Percentiles rank a stretch among this genome's conserved stretches.
Evolutionary conservation across 495 filamentous ascomycete genomes (phyloP).

Genomic region (Aspergillus leporis): DNA sequence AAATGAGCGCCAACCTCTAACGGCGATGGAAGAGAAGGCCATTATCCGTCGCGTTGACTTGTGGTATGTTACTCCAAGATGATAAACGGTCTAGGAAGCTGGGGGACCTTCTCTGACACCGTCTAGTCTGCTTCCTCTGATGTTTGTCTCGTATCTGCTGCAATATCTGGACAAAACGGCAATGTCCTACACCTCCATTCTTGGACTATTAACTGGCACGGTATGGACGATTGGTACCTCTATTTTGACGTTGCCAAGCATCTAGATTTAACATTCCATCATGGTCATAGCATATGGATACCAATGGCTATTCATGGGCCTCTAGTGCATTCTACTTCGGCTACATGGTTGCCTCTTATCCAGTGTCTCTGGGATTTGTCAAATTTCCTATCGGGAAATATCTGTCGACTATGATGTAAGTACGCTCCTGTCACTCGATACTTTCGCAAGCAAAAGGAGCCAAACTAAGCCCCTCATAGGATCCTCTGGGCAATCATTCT

Average conservation of each 20-base stretch:
- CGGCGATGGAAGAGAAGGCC: constrained; percentile 7
- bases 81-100: neutral
- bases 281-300: constrained; percentile 6
- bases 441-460: neutral
- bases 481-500: constrained; percentile 49
- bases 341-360: constrained; percentile 16
- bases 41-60: constrained; percentile 10
- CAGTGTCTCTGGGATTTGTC: constrained; percentile 16
- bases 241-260: neutral
- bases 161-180: constrained; percentile 13
- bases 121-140: constrained; percentile 9
- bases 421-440: neutral
- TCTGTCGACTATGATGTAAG: constrained; percentile 11
- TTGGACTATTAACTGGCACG: constrained; percentile 3
- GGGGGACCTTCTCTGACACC: neutral
- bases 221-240: neutral
- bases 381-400: constrained; percentile 19
- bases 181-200: constrained; percentile 7
- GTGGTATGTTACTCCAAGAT: neutral
- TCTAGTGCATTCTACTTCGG: constrained; percentile 19
- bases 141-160: constrained; percentile 13
- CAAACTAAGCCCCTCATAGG: neutral
- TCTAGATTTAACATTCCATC: neutral
- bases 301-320: constrained; percentile 15
- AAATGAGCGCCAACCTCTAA: neutral